Conservation (phyloP, 352 stramenopile species). For the Achlya hypogyna region DNA sequence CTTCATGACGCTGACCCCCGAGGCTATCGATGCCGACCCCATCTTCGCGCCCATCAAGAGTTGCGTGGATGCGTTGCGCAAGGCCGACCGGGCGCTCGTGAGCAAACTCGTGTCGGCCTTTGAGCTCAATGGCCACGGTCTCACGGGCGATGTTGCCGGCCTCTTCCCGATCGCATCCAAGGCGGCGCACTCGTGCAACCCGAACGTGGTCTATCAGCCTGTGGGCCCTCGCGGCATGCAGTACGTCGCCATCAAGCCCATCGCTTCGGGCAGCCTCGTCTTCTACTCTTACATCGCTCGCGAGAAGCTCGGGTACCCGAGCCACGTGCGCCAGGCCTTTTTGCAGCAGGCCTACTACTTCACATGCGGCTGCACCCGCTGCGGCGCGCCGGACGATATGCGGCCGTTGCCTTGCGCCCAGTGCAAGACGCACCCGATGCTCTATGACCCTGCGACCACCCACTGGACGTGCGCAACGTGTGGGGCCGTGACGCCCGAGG, state of each 20-base stretch:
- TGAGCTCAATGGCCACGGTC: constrained; percentile 1
- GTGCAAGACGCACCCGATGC: background rate
- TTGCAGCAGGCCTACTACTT: constrained; percentile 2
- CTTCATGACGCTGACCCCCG: background rate
- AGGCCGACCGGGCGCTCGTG: background rate
- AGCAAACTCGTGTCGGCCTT: background rate
- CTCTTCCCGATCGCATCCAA: constrained; percentile 1
- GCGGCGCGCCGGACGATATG: background rate
- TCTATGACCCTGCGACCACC: background rate
- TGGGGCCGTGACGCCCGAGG: background rate
- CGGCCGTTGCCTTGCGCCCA: background rate
- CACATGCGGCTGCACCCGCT: background rate
- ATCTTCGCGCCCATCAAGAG: background rate
- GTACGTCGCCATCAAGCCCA: background rate
- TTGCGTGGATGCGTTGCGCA: background rate
- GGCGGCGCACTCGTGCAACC: background rate
- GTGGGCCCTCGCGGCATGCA: background rate
- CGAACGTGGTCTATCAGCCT: background rate
- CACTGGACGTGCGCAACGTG: background rate
- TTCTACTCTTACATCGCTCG: constrained; percentile 8
- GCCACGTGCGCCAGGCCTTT: background rate
- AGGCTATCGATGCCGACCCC: background rate
- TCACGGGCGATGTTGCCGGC: background rate
- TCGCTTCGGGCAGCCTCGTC: background rate
- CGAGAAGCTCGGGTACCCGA: constrained; percentile 7